Evolutionary conservation across 345 rosid species (phyloP), one percentile per base, ranked within the genome.

Genomic region (Salix brachista): DNA sequence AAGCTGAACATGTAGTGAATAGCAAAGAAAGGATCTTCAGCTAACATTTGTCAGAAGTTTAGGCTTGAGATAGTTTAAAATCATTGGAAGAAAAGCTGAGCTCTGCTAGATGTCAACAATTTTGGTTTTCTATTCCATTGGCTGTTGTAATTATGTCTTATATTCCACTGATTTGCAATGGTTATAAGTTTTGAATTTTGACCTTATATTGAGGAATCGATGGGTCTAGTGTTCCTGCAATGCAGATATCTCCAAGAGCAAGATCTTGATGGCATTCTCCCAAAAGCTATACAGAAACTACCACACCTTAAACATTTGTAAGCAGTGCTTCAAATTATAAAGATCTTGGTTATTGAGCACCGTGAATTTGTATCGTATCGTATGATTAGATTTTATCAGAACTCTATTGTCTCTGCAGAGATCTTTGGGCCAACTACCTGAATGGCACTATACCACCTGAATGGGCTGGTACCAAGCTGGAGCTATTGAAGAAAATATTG

Each of bases 181-280:
- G 11, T 50, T 41, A 21, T n/a, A 16, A 66, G 19, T 66, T 66
- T 18, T 25, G 16, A 19, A 34, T 34, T 66, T 7, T 21, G 17
- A 34, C 17, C 36, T 19, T 19, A 39, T 68, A n/a, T 3, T 23
- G 6, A 21, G 44, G 42, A 17, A 69, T 41, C 41, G 44, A 16
- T 23, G 14, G 14, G 37, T 6, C 26, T 6, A 10, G 28, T 30
- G 52, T 28, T 48, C 44, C 12, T 54, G 58, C 42, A 17, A 17
- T 21, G 13, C 70, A 74, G 77, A 32, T 28, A 30, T 28, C 77
- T 74, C 19, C 21, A 16, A 32, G 8, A 65, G 11, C 77, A 74
- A 74, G 64, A 75, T 65, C 77, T 75, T 65, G n/a, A 71, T 26
- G 77, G 77, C 11, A 61, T 13, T 9, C 77, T 75, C 9, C 77